Evolutionary conservation across 2,329 filamentous ascomycete species (phyloP), one percentile per base, ranked within the genome.

Genomic region (Cytospora piceae): DNA sequence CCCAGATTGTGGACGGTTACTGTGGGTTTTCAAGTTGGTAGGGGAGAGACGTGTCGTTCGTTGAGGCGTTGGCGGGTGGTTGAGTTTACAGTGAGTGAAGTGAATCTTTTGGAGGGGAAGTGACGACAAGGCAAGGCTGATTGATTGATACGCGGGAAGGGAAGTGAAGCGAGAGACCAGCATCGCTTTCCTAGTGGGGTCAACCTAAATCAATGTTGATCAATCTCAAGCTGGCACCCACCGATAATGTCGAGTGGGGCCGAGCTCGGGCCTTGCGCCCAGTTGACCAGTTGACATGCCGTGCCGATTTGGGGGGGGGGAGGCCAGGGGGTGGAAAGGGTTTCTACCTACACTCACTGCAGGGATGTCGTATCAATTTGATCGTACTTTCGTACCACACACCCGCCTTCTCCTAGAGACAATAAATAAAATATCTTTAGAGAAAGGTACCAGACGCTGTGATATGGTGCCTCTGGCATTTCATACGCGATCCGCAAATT

Each of bases 171-270:
- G 37, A 39, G 31, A 37, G 22, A 37, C 27, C 55, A 24, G 31
- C 29, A 32, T 57, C 31, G 31, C 37, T 29, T 72, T 55, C 20
- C 52, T 63, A 39, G n/a, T 22, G 46, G 46, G 46, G 46, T 49
- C 46, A 49, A 49, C 46, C 46, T 49, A 49, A 42, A 42, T 9
- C 39, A 42, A 4, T n/a, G 39, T 42, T 42, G 39, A 42, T 42
- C 39, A 29, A 29, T 29, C 27, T 29, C 27, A 29, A 29, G 27
- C 27, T 29, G 27, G 27, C 27, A 5, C 27, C 27, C 27, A 29
- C 27, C 27, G 27, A 29, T 29, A 29, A 3, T 20, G 17, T 42
- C 4, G 20, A 6, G 39, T 42, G 39, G 39, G 39, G 15, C 39
- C 15, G 6, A 42, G 39, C 39, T 42, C 39, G 20, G 39, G 20